Conservation (phyloP, 352 stramenopile genomes). For the Aphanomyces astaci region DNA sequence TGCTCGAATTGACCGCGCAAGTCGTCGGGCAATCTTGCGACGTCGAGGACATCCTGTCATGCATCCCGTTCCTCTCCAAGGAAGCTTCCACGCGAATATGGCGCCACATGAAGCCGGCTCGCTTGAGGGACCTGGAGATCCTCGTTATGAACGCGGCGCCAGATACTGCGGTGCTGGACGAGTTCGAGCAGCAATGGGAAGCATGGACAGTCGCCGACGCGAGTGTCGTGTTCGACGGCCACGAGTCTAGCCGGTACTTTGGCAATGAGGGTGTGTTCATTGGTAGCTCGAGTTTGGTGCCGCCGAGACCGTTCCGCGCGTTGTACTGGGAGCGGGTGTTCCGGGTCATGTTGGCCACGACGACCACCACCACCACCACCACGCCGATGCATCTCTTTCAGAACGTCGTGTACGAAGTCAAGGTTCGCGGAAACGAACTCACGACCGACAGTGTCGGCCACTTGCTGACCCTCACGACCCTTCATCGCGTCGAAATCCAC, state of each 20-base stretch:
- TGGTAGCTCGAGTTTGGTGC: not conserved
- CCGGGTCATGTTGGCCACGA: not conserved
- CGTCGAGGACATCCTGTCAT: slow-evolving; percentile 13
- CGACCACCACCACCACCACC: too few relatives aligned
- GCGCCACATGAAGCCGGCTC: not conserved
- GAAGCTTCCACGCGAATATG: not conserved
- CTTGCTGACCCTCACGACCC: not conserved
- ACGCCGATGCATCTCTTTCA: slow-evolving; percentile 1
- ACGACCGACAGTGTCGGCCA: not conserved
- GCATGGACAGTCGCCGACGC: not conserved
- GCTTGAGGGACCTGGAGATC: slow-evolving; percentile 3
- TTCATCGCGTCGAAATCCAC: slow-evolving; percentile 16
- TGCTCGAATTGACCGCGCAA: not conserved
- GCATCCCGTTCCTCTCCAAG: not conserved
- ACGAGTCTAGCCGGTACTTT: slow-evolving; percentile 6
- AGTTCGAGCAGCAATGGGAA: slow-evolving; percentile 6
- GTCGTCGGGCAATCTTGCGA: not conserved
- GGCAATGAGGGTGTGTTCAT: not conserved
- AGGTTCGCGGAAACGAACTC: slow-evolving; percentile 18
- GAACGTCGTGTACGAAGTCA: slow-evolving; percentile 11
- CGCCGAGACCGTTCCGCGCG: not conserved
- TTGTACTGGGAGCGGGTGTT: slow-evolving; percentile 19
- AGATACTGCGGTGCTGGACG: not conserved
- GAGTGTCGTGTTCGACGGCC: not conserved
- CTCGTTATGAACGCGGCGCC: not conserved